Percentiles rank a stretch among this genome's conserved stretches.
These are phyloP conservation scores for Ophiosphaerella herpotricha DNA, from an alignment of 2,329 filamentous ascomycete genomes.

Conservation along the genomic window DNA sequence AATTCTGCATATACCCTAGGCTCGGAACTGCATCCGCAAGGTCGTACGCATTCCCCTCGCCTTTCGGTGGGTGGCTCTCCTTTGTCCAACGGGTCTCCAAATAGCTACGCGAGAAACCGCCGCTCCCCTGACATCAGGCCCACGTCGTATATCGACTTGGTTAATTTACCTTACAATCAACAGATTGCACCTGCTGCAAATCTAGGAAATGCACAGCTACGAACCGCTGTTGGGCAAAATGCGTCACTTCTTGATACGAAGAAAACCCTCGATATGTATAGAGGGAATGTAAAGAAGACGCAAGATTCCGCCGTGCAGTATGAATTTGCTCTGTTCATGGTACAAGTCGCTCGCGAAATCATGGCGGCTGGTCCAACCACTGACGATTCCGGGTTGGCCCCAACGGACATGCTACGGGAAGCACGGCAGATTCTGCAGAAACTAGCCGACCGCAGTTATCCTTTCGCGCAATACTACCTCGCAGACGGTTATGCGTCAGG, in stretches of 20 bases:
- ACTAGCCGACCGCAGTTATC: slow-evolving; percentile 84
- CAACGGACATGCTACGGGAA: slow-evolving; percentile 75
- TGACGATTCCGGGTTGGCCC: slow-evolving; percentile 52
- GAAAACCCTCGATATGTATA: slow-evolving; percentile 97
- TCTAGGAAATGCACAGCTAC: slow-evolving; percentile 81
- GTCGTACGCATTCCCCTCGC: slow-evolving; percentile 61
- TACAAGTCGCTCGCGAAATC: slow-evolving; percentile 83
- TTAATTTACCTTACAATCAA: slow-evolving; percentile 77
- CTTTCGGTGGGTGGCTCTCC: slow-evolving; percentile 53
- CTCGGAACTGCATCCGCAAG: slow-evolving; percentile 69
- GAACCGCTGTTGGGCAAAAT: slow-evolving; percentile 80
- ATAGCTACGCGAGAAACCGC: slow-evolving; percentile 53
- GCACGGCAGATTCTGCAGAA: slow-evolving; percentile 87
- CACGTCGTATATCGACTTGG: slow-evolving; percentile 64
- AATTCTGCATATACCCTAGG: slow-evolving; percentile 75
- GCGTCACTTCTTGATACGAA: slow-evolving; percentile 88
- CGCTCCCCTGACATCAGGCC: slow-evolving; percentile 63
- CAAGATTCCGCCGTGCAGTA: slow-evolving; percentile 89
- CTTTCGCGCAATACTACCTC: slow-evolving; percentile 97
- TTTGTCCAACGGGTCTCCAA: slow-evolving; percentile 47
- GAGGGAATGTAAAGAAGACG: slow-evolving; percentile 95
- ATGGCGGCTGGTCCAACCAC: slow-evolving; percentile 32
- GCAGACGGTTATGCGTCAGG: slow-evolving; percentile 93
- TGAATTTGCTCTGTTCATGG: slow-evolving; percentile 93
- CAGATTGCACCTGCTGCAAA: slow-evolving; percentile 67